Evolutionary conservation across 768 basidiomycete species (phyloP), one percentile per base, ranked within the genome.

Genomic region (Tylopilus sp.): DNA sequence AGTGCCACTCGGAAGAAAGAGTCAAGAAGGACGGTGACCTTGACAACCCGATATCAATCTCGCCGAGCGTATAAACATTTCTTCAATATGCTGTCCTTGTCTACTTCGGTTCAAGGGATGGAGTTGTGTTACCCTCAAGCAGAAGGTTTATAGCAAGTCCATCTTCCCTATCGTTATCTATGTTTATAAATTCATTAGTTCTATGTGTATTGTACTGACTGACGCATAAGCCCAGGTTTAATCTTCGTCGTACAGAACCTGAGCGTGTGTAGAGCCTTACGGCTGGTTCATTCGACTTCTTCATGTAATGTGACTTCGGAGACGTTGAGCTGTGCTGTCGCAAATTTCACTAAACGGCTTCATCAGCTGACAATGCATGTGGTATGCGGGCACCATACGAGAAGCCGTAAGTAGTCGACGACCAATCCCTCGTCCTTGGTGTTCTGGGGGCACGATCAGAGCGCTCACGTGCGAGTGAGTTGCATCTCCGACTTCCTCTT

Each of bases 1-100:
- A 51, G 13, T 62, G 59, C 25, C 51, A 57, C 35, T 28, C 56
- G n/a, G 60, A 65, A 28, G 44, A 33, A 9, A 41, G 23, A 13
- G 21, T 46, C n/a, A 52, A 55, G 30, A 40, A 26, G 12, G 49
- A 52, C 1, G 25, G 33, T 43, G 21, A 36, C 13, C 40, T 13
- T 22, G 38, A 11, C 9, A 49, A 55, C 35, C n/a, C 31, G 30
- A 46, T 48, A 38, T 15, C 33, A 12, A 38, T 38, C 45, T 6
- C n/a, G 6, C 28, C 28, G 10, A 11, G 31, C 7, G 18, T 44
- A 30, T 53, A 42, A 33, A 11, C 12, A 13, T 31, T 15, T 31
- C 12, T 13, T 13, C 9, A 31, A 13, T 18, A 43, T 33, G 30
- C 40, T 17, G 11, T 40, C 31, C 41, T 21, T 26, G 30, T 44